These are phyloP conservation scores for Populus hybrid DNA, from an alignment of 441 rosid genomes.

Conservation along the genomic window DNA sequence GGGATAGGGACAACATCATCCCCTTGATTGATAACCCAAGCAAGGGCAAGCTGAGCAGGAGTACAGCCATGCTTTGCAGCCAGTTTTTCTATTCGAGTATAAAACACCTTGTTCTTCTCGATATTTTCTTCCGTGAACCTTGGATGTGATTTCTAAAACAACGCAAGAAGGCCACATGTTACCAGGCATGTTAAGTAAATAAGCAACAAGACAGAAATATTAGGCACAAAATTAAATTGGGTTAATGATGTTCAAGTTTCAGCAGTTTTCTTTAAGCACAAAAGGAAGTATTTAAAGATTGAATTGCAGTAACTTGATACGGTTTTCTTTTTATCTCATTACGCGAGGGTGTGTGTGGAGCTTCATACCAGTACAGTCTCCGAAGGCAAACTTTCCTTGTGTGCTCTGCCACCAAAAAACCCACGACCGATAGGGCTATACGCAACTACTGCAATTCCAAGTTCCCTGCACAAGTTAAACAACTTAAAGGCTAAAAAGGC, in stretches of 20 bases:
- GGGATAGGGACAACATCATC: constrained; percentile 32
- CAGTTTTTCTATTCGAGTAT: constrained; percentile 16
- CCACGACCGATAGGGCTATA: constrained; percentile 19
- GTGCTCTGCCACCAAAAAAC: constrained; percentile 20
- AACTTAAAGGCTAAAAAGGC: neutral
- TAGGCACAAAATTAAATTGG: neutral
- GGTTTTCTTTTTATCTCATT: neutral
- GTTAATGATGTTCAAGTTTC: neutral
- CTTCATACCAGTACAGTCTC: constrained; percentile 14
- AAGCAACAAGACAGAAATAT: neutral
- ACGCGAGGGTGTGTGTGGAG: neutral
- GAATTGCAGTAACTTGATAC: neutral
- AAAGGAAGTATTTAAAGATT: neutral
- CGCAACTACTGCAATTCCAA: constrained; percentile 41
- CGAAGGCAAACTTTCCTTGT: constrained; percentile 16
- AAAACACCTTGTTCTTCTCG: constrained; percentile 28
- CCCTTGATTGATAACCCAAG: constrained; percentile 36
- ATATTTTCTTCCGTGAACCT: constrained; percentile 30
- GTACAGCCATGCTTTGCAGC: constrained; percentile 25
- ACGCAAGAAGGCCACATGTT: neutral
- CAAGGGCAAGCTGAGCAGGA: constrained; percentile 31
- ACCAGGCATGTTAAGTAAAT: neutral
- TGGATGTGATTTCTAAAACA: constrained; percentile 16
- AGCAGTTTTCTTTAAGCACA: neutral
- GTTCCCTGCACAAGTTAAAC: constrained; percentile 24